phyloP scores from a whole-genome alignment of 768 basidiomycete species.

The Tulasnella sp. region DNA sequence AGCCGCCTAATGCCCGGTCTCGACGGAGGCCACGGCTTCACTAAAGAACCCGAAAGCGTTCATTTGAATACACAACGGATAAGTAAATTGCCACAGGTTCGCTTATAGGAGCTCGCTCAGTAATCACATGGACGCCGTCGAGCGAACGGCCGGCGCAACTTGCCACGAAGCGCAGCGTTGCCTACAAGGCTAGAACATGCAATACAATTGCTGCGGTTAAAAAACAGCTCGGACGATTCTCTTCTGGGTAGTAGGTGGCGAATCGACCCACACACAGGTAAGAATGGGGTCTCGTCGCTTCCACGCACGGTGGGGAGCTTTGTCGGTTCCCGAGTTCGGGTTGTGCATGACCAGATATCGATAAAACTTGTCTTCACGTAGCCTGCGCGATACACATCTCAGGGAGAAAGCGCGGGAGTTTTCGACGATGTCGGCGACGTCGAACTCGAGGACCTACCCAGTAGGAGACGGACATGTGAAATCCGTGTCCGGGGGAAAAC shows the following conservation, averaged over 20 bases:
- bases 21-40: neutral
- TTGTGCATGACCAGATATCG: neutral
- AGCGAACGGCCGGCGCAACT: neutral
- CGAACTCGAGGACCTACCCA: neutral
- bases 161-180: neutral
- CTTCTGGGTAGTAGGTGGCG: neutral
- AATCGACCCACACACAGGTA: neutral
- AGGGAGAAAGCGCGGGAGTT: neutral
- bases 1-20: neutral
- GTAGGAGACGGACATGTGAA: neutral
- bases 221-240: neutral
- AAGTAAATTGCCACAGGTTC: neutral
- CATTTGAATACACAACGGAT: neutral
- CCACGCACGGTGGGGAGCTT: neutral
- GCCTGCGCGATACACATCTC: neutral
- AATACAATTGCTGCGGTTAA: neutral
- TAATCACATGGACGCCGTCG: neutral
- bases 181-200: neutral
- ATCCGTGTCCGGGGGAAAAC: neutral
- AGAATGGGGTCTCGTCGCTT: neutral
- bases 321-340: neutral
- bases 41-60: neutral
- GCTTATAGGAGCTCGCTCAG: neutral
- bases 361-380: neutral
- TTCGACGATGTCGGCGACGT: neutral